These are phyloP conservation scores for Ogataea philodendri DNA, from an alignment of 805 yeast genomes.

Conservation along the genomic window DNA sequence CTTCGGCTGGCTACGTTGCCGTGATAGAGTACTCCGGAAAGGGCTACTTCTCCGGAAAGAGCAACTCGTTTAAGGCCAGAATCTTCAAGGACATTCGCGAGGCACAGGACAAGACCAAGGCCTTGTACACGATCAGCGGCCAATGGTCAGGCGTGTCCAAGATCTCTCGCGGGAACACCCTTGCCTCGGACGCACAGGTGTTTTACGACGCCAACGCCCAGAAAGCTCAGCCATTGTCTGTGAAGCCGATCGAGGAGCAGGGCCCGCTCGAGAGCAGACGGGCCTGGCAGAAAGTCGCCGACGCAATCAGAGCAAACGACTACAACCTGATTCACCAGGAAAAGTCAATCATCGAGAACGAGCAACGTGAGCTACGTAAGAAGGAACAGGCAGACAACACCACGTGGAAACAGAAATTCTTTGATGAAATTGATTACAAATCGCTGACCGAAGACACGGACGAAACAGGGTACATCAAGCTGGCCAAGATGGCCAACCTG, in stretches of 20 bases:
- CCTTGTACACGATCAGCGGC: constrained; percentile 78
- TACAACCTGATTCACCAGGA: constrained; percentile 71
- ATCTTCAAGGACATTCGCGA: constrained; percentile 57
- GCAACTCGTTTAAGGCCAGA: constrained; percentile 87
- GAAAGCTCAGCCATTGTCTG: constrained; percentile 55
- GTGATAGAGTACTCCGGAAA: constrained; percentile 82
- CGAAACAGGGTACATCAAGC: constrained; percentile 37
- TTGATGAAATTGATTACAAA: constrained; percentile 47
- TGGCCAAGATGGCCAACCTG: constrained; percentile 50
- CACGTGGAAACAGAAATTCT: constrained; percentile 83
- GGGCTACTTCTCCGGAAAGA: constrained; percentile 94
- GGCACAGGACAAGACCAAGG: constrained; percentile 50
- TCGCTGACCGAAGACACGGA: constrained; percentile 31
- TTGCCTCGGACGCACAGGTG: constrained; percentile 45
- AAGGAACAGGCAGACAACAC: constrained; percentile 62
- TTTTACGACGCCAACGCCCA: constrained; percentile 62
- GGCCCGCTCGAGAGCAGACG: constrained; percentile 76
- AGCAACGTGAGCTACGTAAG: constrained; percentile 79
- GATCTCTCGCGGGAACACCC: constrained; percentile 54
- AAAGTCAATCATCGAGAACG: constrained; percentile 77
- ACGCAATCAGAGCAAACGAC: constrained; percentile 74
- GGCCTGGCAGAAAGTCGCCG: constrained; percentile 91
- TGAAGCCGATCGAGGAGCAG: constrained; percentile 82
- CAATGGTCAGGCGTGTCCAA: constrained; percentile 87
- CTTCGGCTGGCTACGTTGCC: constrained; percentile 73